Base-by-base conservation (phyloP, 768 basidiomycete species). In the Calvatia gigantea region DNA sequence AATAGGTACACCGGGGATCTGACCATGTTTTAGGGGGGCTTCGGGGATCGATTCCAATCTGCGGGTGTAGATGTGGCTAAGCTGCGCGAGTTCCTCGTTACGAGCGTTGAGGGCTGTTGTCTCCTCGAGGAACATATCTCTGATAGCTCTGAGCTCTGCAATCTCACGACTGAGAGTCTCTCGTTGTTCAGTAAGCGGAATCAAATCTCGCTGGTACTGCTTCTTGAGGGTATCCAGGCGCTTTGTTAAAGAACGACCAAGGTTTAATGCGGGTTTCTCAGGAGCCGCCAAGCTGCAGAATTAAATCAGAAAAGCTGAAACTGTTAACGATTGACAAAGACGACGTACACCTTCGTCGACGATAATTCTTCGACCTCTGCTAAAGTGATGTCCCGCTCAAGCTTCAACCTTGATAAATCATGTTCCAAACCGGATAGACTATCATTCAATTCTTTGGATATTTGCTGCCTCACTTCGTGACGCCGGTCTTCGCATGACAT, bases 321-420 rank as follows among this genome's bases (percentile, higher is more conserved):
- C 37, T 56, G 48, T 21, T 57, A 27, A 39, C 35, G 43, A 48
- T 19, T 58, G 45, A 45, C 23, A 32, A 50, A 44, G 43, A 14
- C 42, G 4, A 74, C 78, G 46, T 62, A 94, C 94, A 80, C 84
- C 66, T 84, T 90, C 0, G 80, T 81, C 17, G 81, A 82, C 17
- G 85, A 81, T 31, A 99, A 76, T 71, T 98, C 94, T 65, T 96
- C 94, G 33, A 98, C 84, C 69, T 99, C 96, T 0, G 94, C 94
- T 55, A 98, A 71, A 9, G 91, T 82, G 74, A 98, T 82, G 63
- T 98, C 97, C 28, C 96, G 79, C 68, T 99, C 91, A 0, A 86
- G 91, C 65, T 84, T 88, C 51, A 99, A 75, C 62, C 87, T 88
- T 6, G 93, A 92, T 6, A 98, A 74, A 64, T 96, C 89, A 43